These are phyloP conservation scores for Prunus padus DNA, from an alignment of 306 rosid genomes.

Conservation along the genomic window DNA sequence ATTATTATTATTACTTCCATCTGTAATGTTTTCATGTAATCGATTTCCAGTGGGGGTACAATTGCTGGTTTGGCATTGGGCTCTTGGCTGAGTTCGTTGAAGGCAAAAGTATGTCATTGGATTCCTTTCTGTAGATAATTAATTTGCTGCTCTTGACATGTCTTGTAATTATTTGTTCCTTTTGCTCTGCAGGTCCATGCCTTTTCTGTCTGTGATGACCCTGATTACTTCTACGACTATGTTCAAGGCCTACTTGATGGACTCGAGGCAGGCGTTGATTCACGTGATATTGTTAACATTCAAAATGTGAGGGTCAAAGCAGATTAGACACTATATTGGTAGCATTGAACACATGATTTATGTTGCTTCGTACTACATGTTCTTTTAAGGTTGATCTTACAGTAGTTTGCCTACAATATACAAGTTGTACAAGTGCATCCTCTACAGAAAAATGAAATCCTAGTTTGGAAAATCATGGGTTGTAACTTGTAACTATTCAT, in stretches of 20 bases:
- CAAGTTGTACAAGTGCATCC: neutral
- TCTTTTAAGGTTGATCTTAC: neutral
- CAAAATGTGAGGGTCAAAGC: constrained; percentile 60
- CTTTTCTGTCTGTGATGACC: constrained; percentile 82
- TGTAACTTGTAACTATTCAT: neutral
- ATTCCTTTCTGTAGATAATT: constrained; percentile 14
- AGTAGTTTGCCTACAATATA: neutral
- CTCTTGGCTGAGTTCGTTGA: constrained; percentile 71
- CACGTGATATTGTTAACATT: constrained; percentile 66
- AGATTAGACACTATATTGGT: neutral
- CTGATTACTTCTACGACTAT: constrained; percentile 74
- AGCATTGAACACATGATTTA: no score
- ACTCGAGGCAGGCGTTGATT: constrained; percentile 64
- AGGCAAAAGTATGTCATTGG: constrained; percentile 67
- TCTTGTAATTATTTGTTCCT: constrained; percentile 19
- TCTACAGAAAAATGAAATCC: neutral
- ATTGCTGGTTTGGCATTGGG: constrained; percentile 85
- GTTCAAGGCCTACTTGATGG: constrained; percentile 90
- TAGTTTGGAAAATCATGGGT: neutral
- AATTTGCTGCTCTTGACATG: constrained; percentile 17
- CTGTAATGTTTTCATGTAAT: constrained; percentile 19
- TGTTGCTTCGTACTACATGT: neutral
- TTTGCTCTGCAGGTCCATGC: constrained; percentile 65
- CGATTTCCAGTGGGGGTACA: constrained; percentile 76
- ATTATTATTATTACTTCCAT: neutral